These are phyloP conservation scores for Colletotrichum navitas DNA, from an alignment of 2,329 filamentous ascomycete species.

Conservation along the genomic window DNA sequence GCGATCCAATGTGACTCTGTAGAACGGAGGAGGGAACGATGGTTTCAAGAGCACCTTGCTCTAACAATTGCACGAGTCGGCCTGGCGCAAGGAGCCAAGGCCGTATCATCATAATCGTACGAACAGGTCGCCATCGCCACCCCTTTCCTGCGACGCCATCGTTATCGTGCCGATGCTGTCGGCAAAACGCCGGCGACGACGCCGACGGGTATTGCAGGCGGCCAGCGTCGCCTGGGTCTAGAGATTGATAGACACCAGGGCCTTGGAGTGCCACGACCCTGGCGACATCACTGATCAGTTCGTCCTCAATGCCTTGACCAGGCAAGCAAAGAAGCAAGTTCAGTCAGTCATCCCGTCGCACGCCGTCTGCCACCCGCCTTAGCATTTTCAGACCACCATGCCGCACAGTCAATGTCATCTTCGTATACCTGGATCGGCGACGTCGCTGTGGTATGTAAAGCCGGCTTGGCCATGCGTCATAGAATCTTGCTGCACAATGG, in stretches of 20 bases:
- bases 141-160: slow-evolving; percentile 11
- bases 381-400: neutral
- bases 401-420: slow-evolving; percentile 7
- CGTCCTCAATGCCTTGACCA: slow-evolving; percentile 1
- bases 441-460: slow-evolving; percentile 8
- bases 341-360: slow-evolving; percentile 8
- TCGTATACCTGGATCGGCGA: neutral
- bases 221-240: slow-evolving; percentile 16
- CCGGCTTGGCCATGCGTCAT: slow-evolving; percentile 1
- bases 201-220: slow-evolving; percentile 5
- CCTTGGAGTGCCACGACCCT: slow-evolving; percentile 9
- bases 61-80: slow-evolving; percentile 37
- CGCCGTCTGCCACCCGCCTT: slow-evolving; percentile 11
- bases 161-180: slow-evolving; percentile 20
- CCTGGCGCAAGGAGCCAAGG: slow-evolving; percentile 17
- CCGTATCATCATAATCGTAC: slow-evolving; percentile 33
- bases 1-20: slow-evolving; percentile 38
- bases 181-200: neutral
- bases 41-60: slow-evolving; percentile 38
- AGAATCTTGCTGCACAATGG: neutral
- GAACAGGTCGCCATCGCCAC: slow-evolving; percentile 11
- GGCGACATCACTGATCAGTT: slow-evolving; percentile 11
- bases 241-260: slow-evolving; percentile 33
- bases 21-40: slow-evolving; percentile 24
- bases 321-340: slow-evolving; percentile 17